Evolutionary conservation across 2,329 filamentous ascomycete genomes (phyloP), one percentile per base, ranked within the genome.

Genomic region (Lachnellula subtilissima): DNA sequence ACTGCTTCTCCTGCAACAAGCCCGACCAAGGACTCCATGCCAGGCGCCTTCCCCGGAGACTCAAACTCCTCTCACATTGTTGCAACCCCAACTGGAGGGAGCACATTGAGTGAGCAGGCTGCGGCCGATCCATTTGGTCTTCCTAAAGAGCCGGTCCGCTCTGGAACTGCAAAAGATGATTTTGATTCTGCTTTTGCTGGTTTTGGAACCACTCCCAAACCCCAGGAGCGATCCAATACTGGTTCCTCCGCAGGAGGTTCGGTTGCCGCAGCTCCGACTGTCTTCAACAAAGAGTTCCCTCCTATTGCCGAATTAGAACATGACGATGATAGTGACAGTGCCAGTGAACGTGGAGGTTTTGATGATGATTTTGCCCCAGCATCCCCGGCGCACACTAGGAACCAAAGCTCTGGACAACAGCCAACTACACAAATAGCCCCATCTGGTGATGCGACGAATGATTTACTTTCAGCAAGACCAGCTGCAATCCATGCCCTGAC

Each of bases 341-440:
- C 85, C 53, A 88, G 84, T 57, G 89, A 90, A 48, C 82, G 83
- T 49, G 91, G 89, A 43, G 91, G 92, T 0, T 97, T 97, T 68
- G 93, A 95, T 50, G 94, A 99, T 69, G 87, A 97, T 71, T 97
- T 97, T 69, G 86, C 88, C 0, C 84, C 89, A 14, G 80, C 82
- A 28, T 71, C 69, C 19, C 67, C 69, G 51, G 63, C 58, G 15
- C 63, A 68, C 52, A 55, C 58, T 7, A 63, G 63, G 55, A 66
- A 69, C n/a, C 47, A 55, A 19, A 67, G 63, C 55, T 56, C 59
- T 25, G 52, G 63, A 2, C 57, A 64, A 52, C 63, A 61, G 50
- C 56, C 63, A n/a, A 59, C 40, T 37, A 19, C 47, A 39, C 25
- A 65, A 64, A 58, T 61, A 58, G 35, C 62, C 63, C 35, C 65